phyloP scores from a whole-genome alignment of 148 eudicot genomes.

The Drosera capensis region DNA sequence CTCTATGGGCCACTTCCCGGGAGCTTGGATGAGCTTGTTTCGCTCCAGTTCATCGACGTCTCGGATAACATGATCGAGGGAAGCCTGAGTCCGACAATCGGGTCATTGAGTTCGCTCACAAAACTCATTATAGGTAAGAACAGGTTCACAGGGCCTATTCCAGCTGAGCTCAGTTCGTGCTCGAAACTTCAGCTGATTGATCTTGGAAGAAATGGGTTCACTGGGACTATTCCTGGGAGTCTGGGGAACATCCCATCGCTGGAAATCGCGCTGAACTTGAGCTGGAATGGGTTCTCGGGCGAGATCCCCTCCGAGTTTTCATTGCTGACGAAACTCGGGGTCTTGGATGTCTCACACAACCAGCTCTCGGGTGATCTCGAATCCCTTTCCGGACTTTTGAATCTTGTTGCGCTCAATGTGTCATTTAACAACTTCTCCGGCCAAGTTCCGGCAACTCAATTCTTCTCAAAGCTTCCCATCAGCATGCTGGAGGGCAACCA shows the following conservation, averaged over 20 bases:
- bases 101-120: conserved; percentile 60
- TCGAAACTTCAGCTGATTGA: conserved; percentile 73
- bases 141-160: conserved; percentile 48
- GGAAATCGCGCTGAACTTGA: conserved; percentile 70
- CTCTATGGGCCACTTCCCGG: conserved; percentile 47
- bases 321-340: conserved; percentile 54
- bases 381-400: conserved; percentile 37
- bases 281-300: conserved; percentile 73
- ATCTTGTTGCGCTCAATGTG: conserved; percentile 63
- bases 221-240: conserved; percentile 59
- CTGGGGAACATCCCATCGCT: conserved; percentile 64
- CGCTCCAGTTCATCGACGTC: conserved; percentile 57
- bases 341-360: conserved; percentile 69
- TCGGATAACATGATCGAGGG: conserved; percentile 65
- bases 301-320: conserved; percentile 53
- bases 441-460: conserved; percentile 42
- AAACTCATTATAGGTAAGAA: conserved; percentile 54
- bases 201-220: conserved; percentile 40
- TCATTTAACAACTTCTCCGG: conserved; percentile 69
- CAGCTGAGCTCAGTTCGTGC: conserved; percentile 57
- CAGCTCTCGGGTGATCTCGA: conserved; percentile 46
- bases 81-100: conserved; percentile 28
- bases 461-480: conserved; percentile 57
- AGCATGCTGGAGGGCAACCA: conserved; percentile 48
- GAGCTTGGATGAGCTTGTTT: conserved; percentile 25